Conservation (phyloP, 768 basidiomycete genomes). For the Serendipita vermifera region DNA sequence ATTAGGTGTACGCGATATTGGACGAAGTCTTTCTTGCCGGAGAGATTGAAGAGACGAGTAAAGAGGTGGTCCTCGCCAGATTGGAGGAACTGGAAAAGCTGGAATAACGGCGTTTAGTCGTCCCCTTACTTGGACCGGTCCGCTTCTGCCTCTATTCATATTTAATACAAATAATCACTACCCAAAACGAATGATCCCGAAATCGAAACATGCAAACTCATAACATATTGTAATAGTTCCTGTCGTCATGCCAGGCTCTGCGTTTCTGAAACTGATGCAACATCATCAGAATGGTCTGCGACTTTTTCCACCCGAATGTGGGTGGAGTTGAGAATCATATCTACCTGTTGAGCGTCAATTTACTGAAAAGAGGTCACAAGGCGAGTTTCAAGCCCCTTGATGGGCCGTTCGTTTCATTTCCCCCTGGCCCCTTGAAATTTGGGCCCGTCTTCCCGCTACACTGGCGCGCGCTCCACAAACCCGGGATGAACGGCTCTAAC, state of each 20-base stretch:
- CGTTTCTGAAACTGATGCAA: neutral
- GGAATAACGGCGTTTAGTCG: too few relatives aligned
- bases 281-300: slow-evolving; percentile 92
- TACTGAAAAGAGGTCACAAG: slow-evolving; percentile 75
- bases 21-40: slow-evolving; percentile 98
- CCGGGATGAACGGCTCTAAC: neutral
- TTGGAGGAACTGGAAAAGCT: slow-evolving; percentile 89
- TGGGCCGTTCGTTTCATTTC: neutral
- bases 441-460: neutral
- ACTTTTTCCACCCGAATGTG: slow-evolving; percentile 90
- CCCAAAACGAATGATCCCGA: neutral
- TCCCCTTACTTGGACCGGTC: too few relatives aligned
- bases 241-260: neutral
- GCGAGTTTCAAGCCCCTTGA: slow-evolving; percentile 28
- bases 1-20: slow-evolving; percentile 88
- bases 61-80: slow-evolving; percentile 83
- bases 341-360: slow-evolving; percentile 76
- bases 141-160: too few relatives aligned
- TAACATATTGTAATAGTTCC: neutral
- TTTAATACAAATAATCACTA: too few relatives aligned
- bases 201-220: neutral
- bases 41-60: slow-evolving; percentile 96
- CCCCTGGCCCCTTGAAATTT: neutral
- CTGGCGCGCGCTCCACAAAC: neutral
- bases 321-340: slow-evolving; percentile 97